Evolutionary conservation across 176 grass and related monocot genomes (phyloP).

Genomic region (Avena atlantica): DNA sequence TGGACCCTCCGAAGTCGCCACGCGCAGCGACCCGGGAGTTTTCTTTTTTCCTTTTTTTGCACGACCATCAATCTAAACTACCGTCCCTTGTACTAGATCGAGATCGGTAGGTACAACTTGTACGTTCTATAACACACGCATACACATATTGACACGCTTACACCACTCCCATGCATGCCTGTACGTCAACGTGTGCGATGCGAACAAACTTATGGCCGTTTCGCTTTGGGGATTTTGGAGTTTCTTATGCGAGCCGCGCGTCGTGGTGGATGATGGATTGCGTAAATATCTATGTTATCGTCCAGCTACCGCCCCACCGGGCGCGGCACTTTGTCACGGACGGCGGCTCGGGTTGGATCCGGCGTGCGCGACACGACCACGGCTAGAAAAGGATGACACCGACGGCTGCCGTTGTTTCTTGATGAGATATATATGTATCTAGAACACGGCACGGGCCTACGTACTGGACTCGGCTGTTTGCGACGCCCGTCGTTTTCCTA

Average conservation of each 20-base stretch:
- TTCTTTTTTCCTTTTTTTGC: no score
- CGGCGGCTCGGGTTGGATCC: background rate
- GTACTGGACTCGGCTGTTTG: no score
- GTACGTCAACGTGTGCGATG: background rate
- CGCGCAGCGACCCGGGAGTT: no score
- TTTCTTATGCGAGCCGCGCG: background rate
- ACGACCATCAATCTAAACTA: no score
- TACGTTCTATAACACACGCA: no score
- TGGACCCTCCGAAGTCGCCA: no score
- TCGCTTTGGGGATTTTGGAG: background rate
- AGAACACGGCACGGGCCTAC: no score
- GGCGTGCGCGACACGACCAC: background rate
- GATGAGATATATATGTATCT: background rate
- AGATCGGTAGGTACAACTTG: no score
- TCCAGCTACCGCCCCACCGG: background rate
- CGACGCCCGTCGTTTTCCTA: background rate
- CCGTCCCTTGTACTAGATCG: no score
- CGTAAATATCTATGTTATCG: slow-evolving; percentile 29
- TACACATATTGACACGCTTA: no score
- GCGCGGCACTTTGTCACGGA: background rate
- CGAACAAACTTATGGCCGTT: background rate
- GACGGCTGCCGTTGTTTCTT: background rate
- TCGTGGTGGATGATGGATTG: background rate
- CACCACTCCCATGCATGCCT: background rate
- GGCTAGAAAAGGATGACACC: background rate